Base-by-base conservation (phyloP, 1,284 basidiomycete genomes). In the Singerocomus rubriflavus region DNA sequence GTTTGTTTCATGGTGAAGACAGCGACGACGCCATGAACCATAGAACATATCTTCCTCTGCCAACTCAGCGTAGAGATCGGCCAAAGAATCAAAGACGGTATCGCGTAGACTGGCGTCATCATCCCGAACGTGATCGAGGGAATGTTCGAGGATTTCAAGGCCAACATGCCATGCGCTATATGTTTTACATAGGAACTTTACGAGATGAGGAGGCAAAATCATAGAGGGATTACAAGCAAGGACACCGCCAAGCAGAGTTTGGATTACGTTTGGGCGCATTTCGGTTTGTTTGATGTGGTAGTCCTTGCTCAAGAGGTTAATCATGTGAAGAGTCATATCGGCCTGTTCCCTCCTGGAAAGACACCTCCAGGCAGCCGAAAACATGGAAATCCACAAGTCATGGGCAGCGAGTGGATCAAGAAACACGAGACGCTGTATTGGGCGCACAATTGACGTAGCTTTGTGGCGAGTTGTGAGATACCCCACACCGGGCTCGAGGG, bases 31-130 rank as follows among this genome's bases (percentile, higher is more conserved):
- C 88, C 97, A 99, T 26, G 98, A 73, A 6, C 97, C 97, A 68
- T 99, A 97, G 71, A 98, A 98, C 73, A 98, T 82, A 70, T 99
- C 98, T 56, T 98, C 95, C 72, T 99, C 97, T 14, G 85, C 85
- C 35, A 99, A 74, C 67, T 99, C 97, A 3, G 95, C 93, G 61
- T 98, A 99, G 2, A 98, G 78, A 65, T 99, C 97, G 13, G 93
- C 90, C 14, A 99, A 78, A 0, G 97, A 93, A 65, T 97, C 95
- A 54, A 87, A 87, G 40, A 93, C 85, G 38, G 84, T 88, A 56
- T 99, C 94, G 26, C 91, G 86, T 35, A 93, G 78, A 36, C 79
- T 77, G 27, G 80, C 75, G 56, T 98, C 94, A 53, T 98, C 93
- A 44, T 91, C 90, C 40, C 85, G 82, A 33, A 85, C 76, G 45